Percentiles rank a stretch among this genome's conserved stretches.
Evolutionary conservation across 2,329 filamentous ascomycete genomes (phyloP).

Genomic region (Trichoderma afroharzianum): DNA sequence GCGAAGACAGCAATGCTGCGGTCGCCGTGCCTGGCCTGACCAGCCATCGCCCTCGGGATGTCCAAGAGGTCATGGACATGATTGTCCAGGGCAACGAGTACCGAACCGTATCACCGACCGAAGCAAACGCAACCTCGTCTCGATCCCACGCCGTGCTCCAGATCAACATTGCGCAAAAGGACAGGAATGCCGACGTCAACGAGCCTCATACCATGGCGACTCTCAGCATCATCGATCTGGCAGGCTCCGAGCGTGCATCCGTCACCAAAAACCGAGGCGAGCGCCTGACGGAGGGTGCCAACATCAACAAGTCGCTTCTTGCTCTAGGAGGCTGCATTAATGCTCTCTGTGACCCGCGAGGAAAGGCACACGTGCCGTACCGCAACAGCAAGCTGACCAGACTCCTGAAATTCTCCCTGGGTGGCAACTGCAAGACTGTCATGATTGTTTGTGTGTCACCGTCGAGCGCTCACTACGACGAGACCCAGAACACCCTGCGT

Average conservation of each 20-base stretch:
- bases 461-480: slow-evolving; percentile 93
- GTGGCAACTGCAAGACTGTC: slow-evolving; percentile 97
- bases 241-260: slow-evolving; percentile 91
- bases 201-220: slow-evolving; percentile 98
- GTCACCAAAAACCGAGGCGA: slow-evolving; percentile 96
- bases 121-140: slow-evolving; percentile 95
- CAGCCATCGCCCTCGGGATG: slow-evolving; percentile 85
- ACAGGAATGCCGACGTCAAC: slow-evolving; percentile 85
- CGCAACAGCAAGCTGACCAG: slow-evolving; percentile 96
- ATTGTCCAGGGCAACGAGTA: slow-evolving; percentile 93
- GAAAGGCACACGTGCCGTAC: slow-evolving; percentile 92
- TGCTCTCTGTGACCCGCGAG: slow-evolving; percentile 87
- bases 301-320: slow-evolving; percentile 98
- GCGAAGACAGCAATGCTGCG: slow-evolving; percentile 89
- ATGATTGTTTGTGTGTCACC: slow-evolving; percentile 99
- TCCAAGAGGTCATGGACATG: slow-evolving; percentile 98
- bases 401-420: slow-evolving; percentile 92
- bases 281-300: slow-evolving; percentile 86
- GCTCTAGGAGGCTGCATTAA: slow-evolving; percentile 97
- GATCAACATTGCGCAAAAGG: slow-evolving; percentile 92
- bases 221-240: slow-evolving; percentile 94
- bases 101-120: slow-evolving; percentile 92
- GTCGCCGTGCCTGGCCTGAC: slow-evolving; percentile 89
- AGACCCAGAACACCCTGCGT: slow-evolving; percentile 95
- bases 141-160: slow-evolving; percentile 95